Base-by-base conservation (phyloP, 1,284 basidiomycete genomes). In the Fistulina hepatica region DNA sequence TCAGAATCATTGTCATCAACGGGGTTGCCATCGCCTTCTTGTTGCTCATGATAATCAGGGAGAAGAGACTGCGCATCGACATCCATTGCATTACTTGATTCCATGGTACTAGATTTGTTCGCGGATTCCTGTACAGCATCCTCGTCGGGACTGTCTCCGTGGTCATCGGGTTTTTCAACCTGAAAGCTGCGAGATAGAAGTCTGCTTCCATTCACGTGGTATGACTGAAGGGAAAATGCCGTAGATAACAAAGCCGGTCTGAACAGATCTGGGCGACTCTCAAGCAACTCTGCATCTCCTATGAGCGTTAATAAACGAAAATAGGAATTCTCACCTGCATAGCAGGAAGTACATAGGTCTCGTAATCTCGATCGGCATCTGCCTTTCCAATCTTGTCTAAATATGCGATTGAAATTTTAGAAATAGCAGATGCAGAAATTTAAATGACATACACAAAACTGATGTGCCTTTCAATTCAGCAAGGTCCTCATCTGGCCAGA, bases 201-300 rank as follows among this genome's bases (percentile, higher is more conserved):
- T n/a, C 86, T 73, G 42, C 85, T 92, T 5, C 94, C 95, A 69
- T 91, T 91, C 22, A 86, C 61, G 53, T 98, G 95, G 53, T 88
- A 97, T 13, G 71, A 64, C 33, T 80, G 71, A 5, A 93, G 54
- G 0, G 81, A 74, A 55, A 90, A 97, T 54, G 71, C 65, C 6
- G 54, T 52, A 1, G 60, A 51, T 13, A 71, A 49, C 30, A 62
- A 52, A 15, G 65, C 60, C 1, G 65, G 57, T 2, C 68, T 67
- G 51, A 94, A 94, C 7, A 92, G 57, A 44, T 81, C 76, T 13
- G 76, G 69, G 28, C 81, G 73, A 39, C 70, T 73, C 79, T 86
- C 23, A 19, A 20, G 31, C n/a, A 6, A 31, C 30, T 30, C 37
- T 22, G 32, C 15, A 36, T 15, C 6, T n/a, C 36, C 33, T 22